Conservation (phyloP, 2,329 filamentous ascomycete species). For the Cladosporium sp. region DNA sequence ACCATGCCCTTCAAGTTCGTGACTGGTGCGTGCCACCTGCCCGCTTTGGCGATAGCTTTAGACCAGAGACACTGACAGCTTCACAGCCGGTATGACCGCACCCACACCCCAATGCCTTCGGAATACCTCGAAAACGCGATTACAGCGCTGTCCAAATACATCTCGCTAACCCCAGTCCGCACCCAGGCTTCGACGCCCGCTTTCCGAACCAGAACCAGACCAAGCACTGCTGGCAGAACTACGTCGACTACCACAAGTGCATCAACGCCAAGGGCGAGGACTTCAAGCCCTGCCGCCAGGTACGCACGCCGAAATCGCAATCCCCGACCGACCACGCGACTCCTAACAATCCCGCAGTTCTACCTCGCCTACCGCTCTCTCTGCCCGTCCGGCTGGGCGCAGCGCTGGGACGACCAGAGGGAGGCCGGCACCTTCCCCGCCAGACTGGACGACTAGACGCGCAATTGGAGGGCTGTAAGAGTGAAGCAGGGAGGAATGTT, state of each 20-base stretch:
- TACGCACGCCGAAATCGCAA: constrained; percentile 39
- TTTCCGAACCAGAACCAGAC: constrained; percentile 98
- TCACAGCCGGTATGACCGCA: constrained; percentile 28
- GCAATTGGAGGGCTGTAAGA: constrained; percentile 5
- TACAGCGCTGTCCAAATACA: neutral
- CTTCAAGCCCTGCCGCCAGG: constrained; percentile 94
- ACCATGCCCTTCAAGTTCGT: constrained; percentile 99
- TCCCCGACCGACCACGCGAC: neutral
- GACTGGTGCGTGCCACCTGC: constrained; percentile 64
- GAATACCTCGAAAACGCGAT: neutral
- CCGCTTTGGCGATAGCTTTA: constrained; percentile 28
- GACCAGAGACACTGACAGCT: constrained; percentile 21
- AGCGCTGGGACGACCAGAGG: constrained; percentile 96
- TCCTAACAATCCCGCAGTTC: constrained; percentile 56
- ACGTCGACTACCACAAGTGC: constrained; percentile 99
- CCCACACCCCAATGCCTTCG: neutral
- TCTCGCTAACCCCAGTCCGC: neutral
- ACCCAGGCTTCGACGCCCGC: constrained; percentile 92
- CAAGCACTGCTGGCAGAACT: constrained; percentile 99
- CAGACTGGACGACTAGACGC: constrained; percentile 40
- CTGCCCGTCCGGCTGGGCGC: constrained; percentile 90
- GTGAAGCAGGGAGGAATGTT: neutral
- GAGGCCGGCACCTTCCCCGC: constrained; percentile 53
- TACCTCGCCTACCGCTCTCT: constrained; percentile 93
- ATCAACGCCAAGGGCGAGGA: constrained; percentile 97